phyloP scores from a whole-genome alignment of 805 yeast species.

The Saturnispora hagleri region DNA sequence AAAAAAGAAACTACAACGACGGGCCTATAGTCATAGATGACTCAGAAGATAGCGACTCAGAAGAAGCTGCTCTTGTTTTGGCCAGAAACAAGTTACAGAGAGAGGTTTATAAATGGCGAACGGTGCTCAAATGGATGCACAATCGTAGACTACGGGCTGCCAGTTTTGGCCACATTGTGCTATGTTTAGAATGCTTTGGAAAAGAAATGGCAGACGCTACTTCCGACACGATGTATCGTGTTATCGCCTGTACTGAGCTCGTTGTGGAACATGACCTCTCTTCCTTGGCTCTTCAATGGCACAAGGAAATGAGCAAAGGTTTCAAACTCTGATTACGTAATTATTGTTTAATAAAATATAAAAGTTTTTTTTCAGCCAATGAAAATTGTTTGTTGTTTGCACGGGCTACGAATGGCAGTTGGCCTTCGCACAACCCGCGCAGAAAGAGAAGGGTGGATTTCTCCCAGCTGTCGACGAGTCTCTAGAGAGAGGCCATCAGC shows the following conservation, averaged over 20 bases:
- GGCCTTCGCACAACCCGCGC: neutral
- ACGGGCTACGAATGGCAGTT: neutral
- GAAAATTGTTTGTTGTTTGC: neutral
- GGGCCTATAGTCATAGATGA: neutral
- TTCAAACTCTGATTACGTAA: neutral
- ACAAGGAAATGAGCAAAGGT: neutral
- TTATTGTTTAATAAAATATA: too few species aligned
- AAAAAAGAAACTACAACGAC: neutral
- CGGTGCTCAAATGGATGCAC: slow-evolving; percentile 15
- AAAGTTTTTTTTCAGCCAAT: neutral
- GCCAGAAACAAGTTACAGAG: neutral
- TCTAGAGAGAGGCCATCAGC: neutral
- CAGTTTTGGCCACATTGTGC: slow-evolving; percentile 20
- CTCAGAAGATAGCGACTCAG: slow-evolving; percentile 4
- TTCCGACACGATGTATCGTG: too few species aligned
- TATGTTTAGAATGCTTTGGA: slow-evolving; percentile 21
- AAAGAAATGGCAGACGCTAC: slow-evolving; percentile 7
- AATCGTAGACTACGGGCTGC: slow-evolving; percentile 17
- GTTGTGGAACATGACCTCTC: neutral
- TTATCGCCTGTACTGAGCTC: neutral
- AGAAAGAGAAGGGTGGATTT: neutral
- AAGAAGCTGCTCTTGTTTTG: neutral
- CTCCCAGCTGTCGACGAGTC: slow-evolving; percentile 1
- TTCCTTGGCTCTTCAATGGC: neutral
- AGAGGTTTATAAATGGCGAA: neutral